Conservation (phyloP, 2,329 filamentous ascomycete species). For the Rhynchosporium graminicola region DNA sequence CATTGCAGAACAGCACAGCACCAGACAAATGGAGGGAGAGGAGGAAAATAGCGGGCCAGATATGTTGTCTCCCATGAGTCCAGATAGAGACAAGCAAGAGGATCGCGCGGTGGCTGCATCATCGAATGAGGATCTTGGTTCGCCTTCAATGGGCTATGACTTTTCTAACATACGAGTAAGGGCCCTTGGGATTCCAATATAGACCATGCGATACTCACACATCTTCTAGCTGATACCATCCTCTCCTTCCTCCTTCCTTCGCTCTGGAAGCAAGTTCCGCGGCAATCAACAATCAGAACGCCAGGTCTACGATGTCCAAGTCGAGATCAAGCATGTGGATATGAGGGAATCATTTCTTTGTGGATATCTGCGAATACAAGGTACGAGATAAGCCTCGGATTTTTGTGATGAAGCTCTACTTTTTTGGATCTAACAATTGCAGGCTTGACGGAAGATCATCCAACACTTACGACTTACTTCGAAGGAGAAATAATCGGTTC, state of each 20-base stretch:
- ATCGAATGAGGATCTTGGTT: constrained; percentile 39
- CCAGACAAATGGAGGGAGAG: constrained; percentile 47
- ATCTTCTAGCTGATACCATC: constrained; percentile 56
- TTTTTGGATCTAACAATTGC: constrained; percentile 23
- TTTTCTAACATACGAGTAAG: constrained; percentile 58
- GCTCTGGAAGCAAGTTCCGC: constrained; percentile 82
- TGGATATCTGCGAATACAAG: constrained; percentile 94
- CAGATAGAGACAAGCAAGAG: constrained; percentile 44
- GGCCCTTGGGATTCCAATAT: constrained; percentile 16
- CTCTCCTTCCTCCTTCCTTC: constrained; percentile 82
- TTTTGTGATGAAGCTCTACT: not conserved
- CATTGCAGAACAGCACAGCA: constrained; percentile 37
- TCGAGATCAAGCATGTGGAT: constrained; percentile 95
- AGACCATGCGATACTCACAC: constrained; percentile 17
- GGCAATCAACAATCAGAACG: constrained; percentile 93
- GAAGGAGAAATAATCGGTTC: constrained; percentile 96
- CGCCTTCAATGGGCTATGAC: constrained; percentile 53
- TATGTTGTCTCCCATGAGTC: constrained; percentile 42
- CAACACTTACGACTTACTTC: constrained; percentile 97
- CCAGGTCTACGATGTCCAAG: constrained; percentile 92
- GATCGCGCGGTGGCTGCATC: constrained; percentile 40
- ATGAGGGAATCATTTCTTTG: constrained; percentile 92
- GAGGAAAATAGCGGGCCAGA: constrained; percentile 40
- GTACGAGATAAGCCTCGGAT: constrained; percentile 46
- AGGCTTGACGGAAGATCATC: constrained; percentile 94